Base-by-base conservation (phyloP, 495 filamentous ascomycete species). In the Halenospora varia region DNA sequence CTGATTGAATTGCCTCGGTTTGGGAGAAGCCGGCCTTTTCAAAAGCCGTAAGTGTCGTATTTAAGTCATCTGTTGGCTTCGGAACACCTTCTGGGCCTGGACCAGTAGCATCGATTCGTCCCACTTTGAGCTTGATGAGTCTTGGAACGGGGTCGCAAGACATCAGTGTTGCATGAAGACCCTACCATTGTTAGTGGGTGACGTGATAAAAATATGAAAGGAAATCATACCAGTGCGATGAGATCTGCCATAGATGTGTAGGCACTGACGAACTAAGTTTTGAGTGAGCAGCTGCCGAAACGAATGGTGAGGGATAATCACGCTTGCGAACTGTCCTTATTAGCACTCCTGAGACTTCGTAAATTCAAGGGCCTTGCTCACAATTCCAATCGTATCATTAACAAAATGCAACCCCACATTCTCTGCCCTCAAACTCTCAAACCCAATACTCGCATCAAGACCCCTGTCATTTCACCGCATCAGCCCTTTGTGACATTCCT, bases 51-150 rank as follows among this genome's bases (percentile, higher is more conserved):
- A 25, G 61, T 26, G 61, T 49, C 4, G 53, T 55, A 1, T 48
- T 41, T 2, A 68, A 35, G 45, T 52, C 44, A 47, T 68, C 49
- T 6, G 55, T 18, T 35, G 75, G 75, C 25, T 69, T 62, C 6
- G 75, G 75, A 10, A 76, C 73, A 26, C 75, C 74, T 15, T 56
- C 23, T 29, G 67, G 63, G 2, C 74, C 75, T n/a, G 72, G 66
- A 25, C 56, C 66, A 22, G 66, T 70, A 29, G 72, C 75, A 63
- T 78, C 75, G 1, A 70, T 62, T 3, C 73, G 67, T 15, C 75
- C 75, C 48, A 53, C 69, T 29, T 65, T 66, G 40, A 74, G 56
- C 19, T 29, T 15, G 2, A 59, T 53, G n/a, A 53, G 40, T 41
- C 39, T 39, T 29, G 39, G 40, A 22, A 23, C 48, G 35, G 49